Evolutionary conservation across 164 flowering plant genomes (phyloP).

Genomic region (Platanus orientalis): DNA sequence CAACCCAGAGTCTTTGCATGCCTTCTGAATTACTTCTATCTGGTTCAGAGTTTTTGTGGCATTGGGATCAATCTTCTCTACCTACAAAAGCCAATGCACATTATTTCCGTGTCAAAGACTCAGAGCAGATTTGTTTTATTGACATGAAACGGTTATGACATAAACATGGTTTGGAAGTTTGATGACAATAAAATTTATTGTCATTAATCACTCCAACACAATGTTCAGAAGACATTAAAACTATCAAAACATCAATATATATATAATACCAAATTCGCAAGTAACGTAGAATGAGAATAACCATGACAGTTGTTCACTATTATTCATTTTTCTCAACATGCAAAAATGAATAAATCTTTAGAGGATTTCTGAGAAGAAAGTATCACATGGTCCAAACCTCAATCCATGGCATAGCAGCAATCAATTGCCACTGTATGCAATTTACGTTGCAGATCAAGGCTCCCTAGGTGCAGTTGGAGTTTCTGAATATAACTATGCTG

Average conservation of each 20-base stretch:
- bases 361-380: no score
- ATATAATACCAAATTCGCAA: no score
- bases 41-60: constrained; percentile 51
- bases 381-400: no score
- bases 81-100: constrained; percentile 30
- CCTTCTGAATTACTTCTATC: constrained; percentile 52
- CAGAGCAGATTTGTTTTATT: no score
- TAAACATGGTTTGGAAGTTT: background rate
- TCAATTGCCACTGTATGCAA: no score
- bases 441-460: no score
- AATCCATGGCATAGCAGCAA: no score
- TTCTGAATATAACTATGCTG: background rate
- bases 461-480: no score
- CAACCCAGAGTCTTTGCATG: constrained; percentile 60
- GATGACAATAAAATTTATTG: background rate
- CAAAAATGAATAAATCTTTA: no score
- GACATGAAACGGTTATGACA: background rate
- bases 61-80: constrained; percentile 62
- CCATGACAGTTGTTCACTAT: background rate
- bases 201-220: background rate
- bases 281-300: no score
- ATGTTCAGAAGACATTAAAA: background rate
- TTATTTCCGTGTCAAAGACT: background rate
- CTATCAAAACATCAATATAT: no score
- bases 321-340: no score